Conservation (phyloP, 805 yeast genomes). For the Metschnikowia proteae region DNA sequence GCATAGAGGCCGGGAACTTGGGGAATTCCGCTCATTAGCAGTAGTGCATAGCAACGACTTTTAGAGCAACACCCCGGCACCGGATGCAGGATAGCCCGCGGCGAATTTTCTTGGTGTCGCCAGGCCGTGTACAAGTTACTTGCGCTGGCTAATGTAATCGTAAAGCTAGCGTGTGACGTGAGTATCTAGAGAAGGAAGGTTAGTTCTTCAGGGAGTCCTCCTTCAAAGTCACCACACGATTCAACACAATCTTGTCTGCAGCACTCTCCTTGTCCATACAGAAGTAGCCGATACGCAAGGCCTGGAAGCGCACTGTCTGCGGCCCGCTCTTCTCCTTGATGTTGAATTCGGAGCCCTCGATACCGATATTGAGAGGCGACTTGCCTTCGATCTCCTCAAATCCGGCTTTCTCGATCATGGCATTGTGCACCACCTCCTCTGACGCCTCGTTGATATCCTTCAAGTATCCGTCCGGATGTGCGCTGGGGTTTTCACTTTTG, state of each 20-base stretch:
- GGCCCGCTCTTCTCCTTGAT: slow-evolving; percentile 52
- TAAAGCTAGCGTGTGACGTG: no score
- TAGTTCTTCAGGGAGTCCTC: slow-evolving; percentile 59
- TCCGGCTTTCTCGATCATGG: slow-evolving; percentile 70
- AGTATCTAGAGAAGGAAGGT: neutral
- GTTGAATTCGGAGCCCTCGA: slow-evolving; percentile 59
- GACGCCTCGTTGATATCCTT: slow-evolving; percentile 79
- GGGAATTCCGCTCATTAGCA: slow-evolving; percentile 4
- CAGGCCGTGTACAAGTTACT: no score
- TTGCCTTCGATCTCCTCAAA: slow-evolving; percentile 61
- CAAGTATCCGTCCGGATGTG: slow-evolving; percentile 84
- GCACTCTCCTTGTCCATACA: slow-evolving; percentile 78
- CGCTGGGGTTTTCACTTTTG: slow-evolving; percentile 85
- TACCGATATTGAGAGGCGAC: slow-evolving; percentile 71
- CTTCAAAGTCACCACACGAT: slow-evolving; percentile 90
- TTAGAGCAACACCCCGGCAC: neutral
- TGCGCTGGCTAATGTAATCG: no score
- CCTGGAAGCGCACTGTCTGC: slow-evolving; percentile 80
- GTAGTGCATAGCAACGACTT: neutral
- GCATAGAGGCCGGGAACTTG: slow-evolving; percentile 3
- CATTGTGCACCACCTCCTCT: slow-evolving; percentile 60
- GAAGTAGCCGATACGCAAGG: slow-evolving; percentile 93
- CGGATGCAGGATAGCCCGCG: neutral
- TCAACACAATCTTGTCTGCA: slow-evolving; percentile 58
- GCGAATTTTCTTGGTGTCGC: no score